phyloP scores from a whole-genome alignment of 83 land plant genomes.

The Thuja plicata region DNA sequence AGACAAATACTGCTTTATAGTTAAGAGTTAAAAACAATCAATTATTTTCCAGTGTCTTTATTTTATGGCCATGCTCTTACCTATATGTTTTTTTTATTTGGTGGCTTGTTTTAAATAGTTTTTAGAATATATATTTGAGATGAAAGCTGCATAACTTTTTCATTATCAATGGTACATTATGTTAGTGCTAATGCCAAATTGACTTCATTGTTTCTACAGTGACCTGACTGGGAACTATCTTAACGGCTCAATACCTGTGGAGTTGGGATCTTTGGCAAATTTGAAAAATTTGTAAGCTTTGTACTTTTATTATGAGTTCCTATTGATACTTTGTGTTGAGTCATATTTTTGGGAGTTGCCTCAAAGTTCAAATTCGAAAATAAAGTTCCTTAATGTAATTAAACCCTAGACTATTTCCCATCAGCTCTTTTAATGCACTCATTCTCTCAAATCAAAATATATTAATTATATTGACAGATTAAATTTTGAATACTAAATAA shows the following conservation, averaged over 20 bases:
- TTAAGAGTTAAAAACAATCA: not conserved
- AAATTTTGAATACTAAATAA: not conserved
- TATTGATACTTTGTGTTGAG: not conserved
- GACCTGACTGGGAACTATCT: constrained; percentile 52
- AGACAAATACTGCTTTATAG: not conserved
- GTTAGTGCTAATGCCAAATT: not conserved
- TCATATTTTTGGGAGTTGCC: not conserved
- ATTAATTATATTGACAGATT: not conserved
- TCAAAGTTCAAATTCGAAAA: not conserved
- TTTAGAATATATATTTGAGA: not conserved
- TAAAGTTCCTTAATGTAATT: not conserved
- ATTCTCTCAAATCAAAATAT: not conserved
- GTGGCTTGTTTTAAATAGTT: not conserved
- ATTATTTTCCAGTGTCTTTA: not conserved
- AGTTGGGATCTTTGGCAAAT: constrained; percentile 13
- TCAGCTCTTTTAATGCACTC: not conserved
- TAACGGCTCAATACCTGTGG: constrained; percentile 50
- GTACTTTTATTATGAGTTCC: not conserved
- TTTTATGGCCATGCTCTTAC: not conserved
- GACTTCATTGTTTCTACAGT: constrained; percentile 22
- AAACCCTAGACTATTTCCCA: not conserved
- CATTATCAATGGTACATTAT: not conserved
- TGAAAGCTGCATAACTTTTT: not conserved
- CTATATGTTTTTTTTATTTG: not conserved
- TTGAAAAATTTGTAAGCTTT: not conserved